phyloP scores from a whole-genome alignment of 192 early-diverging fungal species.

The Mortierella alpina region DNA sequence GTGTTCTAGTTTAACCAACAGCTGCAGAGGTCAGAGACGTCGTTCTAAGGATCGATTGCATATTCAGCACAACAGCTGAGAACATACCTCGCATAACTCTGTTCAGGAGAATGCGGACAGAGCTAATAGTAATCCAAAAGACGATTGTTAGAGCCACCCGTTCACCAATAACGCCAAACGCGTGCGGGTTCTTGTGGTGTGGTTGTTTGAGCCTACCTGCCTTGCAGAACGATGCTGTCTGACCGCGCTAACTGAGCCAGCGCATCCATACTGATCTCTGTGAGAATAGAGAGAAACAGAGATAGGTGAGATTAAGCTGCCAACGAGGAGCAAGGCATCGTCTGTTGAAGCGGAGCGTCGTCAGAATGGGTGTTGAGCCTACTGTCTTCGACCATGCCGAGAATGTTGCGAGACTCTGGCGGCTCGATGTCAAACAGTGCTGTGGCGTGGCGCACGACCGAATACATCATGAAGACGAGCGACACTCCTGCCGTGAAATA shows the following conservation, averaged over 20 bases:
- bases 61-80: neutral
- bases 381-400: constrained; percentile 53
- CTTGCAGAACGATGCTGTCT: constrained; percentile 60
- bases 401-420: constrained; percentile 39
- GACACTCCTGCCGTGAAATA: constrained; percentile 52
- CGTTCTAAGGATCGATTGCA: neutral
- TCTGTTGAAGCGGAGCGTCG: no score
- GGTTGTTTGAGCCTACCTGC: constrained; percentile 54
- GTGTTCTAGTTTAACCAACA: constrained; percentile 45
- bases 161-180: neutral
- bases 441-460: constrained; percentile 48
- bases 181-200: no score
- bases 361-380: neutral
- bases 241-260: constrained; percentile 60
- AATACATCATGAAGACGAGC: constrained; percentile 53
- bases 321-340: neutral
- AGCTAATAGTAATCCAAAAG: constrained; percentile 52
- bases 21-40: neutral
- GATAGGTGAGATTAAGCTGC: neutral
- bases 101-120: constrained; percentile 77
- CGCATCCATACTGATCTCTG: constrained; percentile 61
- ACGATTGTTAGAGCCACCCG: neutral
- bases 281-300: neutral
- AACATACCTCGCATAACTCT: constrained; percentile 75
- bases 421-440: constrained; percentile 45